These are phyloP conservation scores for Tetrastigma voinierianum DNA, from an alignment of 164 flowering plant genomes.

Conservation along the genomic window DNA sequence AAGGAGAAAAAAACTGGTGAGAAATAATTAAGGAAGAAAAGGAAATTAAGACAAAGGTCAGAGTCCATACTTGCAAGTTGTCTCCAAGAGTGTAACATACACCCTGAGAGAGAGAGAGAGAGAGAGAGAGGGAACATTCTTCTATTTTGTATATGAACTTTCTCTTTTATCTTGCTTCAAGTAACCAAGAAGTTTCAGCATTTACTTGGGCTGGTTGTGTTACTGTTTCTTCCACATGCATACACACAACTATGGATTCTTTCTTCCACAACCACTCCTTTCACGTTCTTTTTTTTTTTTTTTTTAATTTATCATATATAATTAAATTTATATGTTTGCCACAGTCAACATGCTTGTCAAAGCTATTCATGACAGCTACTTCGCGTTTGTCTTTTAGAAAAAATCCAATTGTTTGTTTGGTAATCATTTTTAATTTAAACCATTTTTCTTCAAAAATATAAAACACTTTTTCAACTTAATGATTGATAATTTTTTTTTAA, in stretches of 20 bases:
- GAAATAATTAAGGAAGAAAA: not conserved
- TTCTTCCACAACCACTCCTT: not conserved
- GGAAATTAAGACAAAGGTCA: slow-evolving; percentile 9
- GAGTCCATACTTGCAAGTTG: slow-evolving; percentile 15
- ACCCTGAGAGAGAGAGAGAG: slow-evolving; percentile 12
- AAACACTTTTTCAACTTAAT: too few relatives aligned
- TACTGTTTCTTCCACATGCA: not conserved
- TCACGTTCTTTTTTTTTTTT: too few relatives aligned
- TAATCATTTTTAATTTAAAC: too few relatives aligned
- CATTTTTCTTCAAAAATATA: too few relatives aligned
- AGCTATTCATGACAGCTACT: too few relatives aligned
- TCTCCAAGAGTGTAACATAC: slow-evolving; percentile 5
- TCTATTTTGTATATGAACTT: not conserved
- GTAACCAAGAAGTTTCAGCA: slow-evolving; percentile 5
- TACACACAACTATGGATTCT: not conserved
- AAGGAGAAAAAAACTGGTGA: not conserved
- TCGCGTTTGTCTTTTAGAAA: too few relatives aligned
- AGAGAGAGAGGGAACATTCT: slow-evolving; percentile 14
- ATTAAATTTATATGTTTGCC: too few relatives aligned
- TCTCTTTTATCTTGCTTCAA: not conserved
- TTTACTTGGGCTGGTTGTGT: slow-evolving; percentile 20
- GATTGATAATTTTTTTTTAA: too few relatives aligned
- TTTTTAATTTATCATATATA: too few relatives aligned
- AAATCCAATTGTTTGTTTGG: too few relatives aligned
- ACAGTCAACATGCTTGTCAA: too few relatives aligned